phyloP scores from a whole-genome alignment of 345 rosid species.

The Populus davidiana region DNA sequence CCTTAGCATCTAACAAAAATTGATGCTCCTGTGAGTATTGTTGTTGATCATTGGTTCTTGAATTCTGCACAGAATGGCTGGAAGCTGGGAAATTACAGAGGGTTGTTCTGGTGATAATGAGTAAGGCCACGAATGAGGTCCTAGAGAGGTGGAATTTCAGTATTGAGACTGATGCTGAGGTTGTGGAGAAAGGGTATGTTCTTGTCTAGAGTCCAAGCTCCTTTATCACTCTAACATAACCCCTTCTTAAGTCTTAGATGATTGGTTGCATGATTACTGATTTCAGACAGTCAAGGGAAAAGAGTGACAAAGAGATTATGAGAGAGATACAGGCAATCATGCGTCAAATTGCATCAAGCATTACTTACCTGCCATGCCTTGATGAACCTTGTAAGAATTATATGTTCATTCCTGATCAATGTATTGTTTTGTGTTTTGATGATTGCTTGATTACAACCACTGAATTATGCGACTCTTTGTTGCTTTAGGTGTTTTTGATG shows the following conservation, averaged over 20 bases:
- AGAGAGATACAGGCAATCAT: slow-evolving; percentile 93
- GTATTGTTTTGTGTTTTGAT: background rate
- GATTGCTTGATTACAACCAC: background rate
- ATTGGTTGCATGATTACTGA: background rate
- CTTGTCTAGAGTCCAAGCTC: background rate
- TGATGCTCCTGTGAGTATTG: background rate
- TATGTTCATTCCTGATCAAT: background rate
- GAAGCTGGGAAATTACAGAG: slow-evolving; percentile 89
- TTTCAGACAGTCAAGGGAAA: slow-evolving; percentile 80
- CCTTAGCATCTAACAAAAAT: background rate
- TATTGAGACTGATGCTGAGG: slow-evolving; percentile 75
- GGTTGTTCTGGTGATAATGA: slow-evolving; percentile 83
- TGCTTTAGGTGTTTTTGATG: slow-evolving; percentile 83
- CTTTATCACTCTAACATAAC: background rate
- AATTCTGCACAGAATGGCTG: slow-evolving; percentile 67
- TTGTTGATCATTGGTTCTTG: slow-evolving; percentile 15
- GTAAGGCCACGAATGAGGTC: slow-evolving; percentile 75
- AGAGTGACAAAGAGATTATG: slow-evolving; percentile 95
- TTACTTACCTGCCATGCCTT: slow-evolving; percentile 93
- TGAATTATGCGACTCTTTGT: background rate
- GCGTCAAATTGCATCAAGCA: slow-evolving; percentile 93
- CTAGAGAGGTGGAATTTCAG: slow-evolving; percentile 94
- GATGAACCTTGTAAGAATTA: slow-evolving; percentile 76
- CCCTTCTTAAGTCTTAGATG: background rate
- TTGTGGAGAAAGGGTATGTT: slow-evolving; percentile 78